These are phyloP conservation scores for Saccharomycopsis vini DNA, from an alignment of 805 yeast species.

Conservation along the genomic window DNA sequence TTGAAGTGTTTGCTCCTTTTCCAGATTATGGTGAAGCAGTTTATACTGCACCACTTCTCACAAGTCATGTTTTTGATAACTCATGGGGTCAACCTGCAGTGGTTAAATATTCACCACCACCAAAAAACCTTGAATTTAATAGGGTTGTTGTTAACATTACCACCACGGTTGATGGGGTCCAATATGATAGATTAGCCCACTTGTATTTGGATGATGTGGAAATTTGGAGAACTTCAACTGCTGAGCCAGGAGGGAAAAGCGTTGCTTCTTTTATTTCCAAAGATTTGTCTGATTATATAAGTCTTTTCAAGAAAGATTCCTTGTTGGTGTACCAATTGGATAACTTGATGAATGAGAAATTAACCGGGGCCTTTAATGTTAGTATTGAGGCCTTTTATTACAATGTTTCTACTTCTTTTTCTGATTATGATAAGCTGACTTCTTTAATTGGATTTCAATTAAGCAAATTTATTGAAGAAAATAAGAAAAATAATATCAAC, in stretches of 20 bases:
- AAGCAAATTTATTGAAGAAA: neutral
- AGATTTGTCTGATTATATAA: constrained; percentile 51
- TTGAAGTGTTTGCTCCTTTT: constrained; percentile 13
- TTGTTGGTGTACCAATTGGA: constrained; percentile 52
- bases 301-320: constrained; percentile 37
- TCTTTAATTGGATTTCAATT: neutral
- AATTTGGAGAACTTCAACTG: constrained; percentile 79
- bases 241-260: constrained; percentile 57
- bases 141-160: constrained; percentile 45
- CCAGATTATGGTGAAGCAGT: constrained; percentile 16
- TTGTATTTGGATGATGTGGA: constrained; percentile 54
- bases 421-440: neutral
- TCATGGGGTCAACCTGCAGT: constrained; percentile 53
- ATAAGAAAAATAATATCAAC: too few relatives aligned
- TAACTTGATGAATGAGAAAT: constrained; percentile 44
- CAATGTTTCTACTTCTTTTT: constrained; percentile 23
- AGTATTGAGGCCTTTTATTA: constrained; percentile 45
- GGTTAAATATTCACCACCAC: constrained; percentile 37
- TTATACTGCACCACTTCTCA: constrained; percentile 32
- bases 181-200: constrained; percentile 58
- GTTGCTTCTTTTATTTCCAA: constrained; percentile 45
- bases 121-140: constrained; percentile 34
- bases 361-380: constrained; percentile 55
- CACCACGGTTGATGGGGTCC: constrained; percentile 48
- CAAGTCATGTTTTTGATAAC: constrained; percentile 42